Evolutionary conservation across 2,329 filamentous ascomycete genomes (phyloP), one percentile per base, ranked within the genome.

Genomic region (Claviceps pazoutovae): DNA sequence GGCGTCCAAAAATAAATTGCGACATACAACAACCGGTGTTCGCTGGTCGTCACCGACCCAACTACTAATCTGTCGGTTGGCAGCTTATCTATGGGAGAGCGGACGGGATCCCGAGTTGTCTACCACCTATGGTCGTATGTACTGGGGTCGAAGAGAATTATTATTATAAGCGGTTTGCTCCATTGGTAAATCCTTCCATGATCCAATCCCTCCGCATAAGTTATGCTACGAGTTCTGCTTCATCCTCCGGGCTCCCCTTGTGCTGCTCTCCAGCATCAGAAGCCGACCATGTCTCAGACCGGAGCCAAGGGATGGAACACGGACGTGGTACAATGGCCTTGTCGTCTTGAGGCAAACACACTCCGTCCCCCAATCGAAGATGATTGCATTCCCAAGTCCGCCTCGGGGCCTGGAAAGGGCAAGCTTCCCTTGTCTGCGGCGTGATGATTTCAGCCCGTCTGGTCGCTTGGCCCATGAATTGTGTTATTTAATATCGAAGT

Each of bases 211-310:
- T 34, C 30, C 30, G 30, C 30, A 34, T 34, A 4, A 34, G 30
- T 34, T 34, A 34, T 34, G 30, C 30, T 34, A 34, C 8, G 9
- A 3, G 8, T 4, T 34, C 30, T 34, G 30, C 30, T 34, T 34
- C 30, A 34, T 34, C 30, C 30, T 34, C 23, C 23, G 23, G 23
- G 23, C 23, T 26, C 30, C 30, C 9, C 30, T 34, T 44, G 26
- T 46, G 44, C 16, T 46, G 23, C 26, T 26, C 30, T 34, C 13
- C n/a, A n/a, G n/a, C 44, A n/a, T 46, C 44, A 36, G n/a, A 19
- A 46, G 44, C 44, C 44, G 44, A 46, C n/a, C 8, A n/a, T 46
- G 44, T 46, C 44, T 46, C 44, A 36, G 44, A 46, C 7, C 34
- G 44, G 44, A 17, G 44, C 44, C 26, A 9, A 36, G 26, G 16